A percentile compares a stretch with the other conserved stretches of the same genome.
Conservation (phyloP, 805 yeast species). For the Lipomyces sp. region DNA sequence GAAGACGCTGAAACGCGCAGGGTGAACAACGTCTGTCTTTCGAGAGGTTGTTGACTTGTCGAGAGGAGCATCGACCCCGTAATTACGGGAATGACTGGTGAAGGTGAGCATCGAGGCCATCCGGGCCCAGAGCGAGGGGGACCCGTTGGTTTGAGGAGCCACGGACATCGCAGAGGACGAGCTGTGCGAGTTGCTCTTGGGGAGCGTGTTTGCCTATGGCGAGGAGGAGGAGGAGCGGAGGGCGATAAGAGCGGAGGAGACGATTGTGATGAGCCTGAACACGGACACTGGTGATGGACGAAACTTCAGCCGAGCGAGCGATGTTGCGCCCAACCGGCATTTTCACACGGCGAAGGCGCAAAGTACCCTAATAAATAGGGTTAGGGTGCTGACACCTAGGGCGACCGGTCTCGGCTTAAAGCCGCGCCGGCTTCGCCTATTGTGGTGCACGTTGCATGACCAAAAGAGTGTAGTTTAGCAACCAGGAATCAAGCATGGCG, state of each 20-base stretch:
- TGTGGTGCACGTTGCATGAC: no score
- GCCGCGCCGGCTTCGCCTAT: no score
- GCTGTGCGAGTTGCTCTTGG: neutral
- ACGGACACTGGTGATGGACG: neutral
- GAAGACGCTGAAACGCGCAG: slow-evolving; percentile 1
- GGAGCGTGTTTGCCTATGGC: neutral
- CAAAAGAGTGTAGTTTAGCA: no score
- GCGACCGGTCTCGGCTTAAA: no score
- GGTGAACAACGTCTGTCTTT: neutral
- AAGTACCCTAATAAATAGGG: no score
- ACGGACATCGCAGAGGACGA: slow-evolving; percentile 8
- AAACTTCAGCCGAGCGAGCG: neutral
- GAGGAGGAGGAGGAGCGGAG: slow-evolving; percentile 11
- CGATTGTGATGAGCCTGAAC: slow-evolving; percentile 4
- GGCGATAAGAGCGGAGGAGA: slow-evolving; percentile 9
- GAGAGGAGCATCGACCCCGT: neutral
- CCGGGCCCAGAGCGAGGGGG: slow-evolving; percentile 12
- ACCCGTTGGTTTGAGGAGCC: neutral
- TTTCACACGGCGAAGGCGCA: no score
- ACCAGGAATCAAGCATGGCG: no score
- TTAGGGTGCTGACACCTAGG: no score
- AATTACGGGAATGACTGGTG: neutral
- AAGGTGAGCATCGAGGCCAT: neutral
- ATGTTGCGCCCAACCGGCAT: no score
- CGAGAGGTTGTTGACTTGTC: neutral